Percentiles rank a stretch among this genome's conserved stretches.
Conservation (phyloP, 2,329 filamentous ascomycete species). For the Nannizzia gypsea region DNA sequence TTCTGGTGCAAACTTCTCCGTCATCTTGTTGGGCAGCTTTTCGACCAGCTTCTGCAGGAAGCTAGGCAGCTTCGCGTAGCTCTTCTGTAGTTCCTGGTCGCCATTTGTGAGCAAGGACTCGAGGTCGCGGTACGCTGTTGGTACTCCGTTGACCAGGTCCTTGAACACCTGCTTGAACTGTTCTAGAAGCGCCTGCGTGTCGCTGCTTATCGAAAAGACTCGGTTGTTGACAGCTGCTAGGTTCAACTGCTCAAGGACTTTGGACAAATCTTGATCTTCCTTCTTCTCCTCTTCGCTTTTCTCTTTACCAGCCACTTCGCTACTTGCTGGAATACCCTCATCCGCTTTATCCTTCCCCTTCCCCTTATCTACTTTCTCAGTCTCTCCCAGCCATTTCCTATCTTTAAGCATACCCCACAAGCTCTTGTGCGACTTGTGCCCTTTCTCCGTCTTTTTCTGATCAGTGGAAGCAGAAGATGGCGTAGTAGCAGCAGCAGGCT, state of each 20-base stretch:
- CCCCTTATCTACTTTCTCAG: background rate
- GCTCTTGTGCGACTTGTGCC: background rate
- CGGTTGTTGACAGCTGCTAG: slow-evolving; percentile 74
- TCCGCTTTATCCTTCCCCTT: background rate
- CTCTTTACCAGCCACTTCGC: slow-evolving; percentile 12
- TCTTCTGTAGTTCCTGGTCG: slow-evolving; percentile 52
- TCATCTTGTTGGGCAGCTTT: slow-evolving; percentile 70
- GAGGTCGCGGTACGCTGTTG: slow-evolving; percentile 88
- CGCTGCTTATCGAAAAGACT: slow-evolving; percentile 70
- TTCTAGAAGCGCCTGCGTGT: slow-evolving; percentile 68
- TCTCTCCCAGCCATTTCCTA: background rate
- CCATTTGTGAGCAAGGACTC: slow-evolving; percentile 52
- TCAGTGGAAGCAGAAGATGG: slow-evolving; percentile 5
- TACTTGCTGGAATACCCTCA: background rate
- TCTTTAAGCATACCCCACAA: slow-evolving; percentile 1
- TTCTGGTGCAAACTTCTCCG: slow-evolving; percentile 64
- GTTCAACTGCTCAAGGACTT: slow-evolving; percentile 73
- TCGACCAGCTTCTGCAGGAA: slow-evolving; percentile 80
- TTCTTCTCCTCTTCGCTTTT: slow-evolving; percentile 37
- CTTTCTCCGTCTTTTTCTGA: slow-evolving; percentile 8
- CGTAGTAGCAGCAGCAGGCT: background rate
- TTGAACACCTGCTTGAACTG: slow-evolving; percentile 85
- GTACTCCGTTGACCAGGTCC: slow-evolving; percentile 82
- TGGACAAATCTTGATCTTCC: slow-evolving; percentile 61
- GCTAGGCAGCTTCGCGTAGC: slow-evolving; percentile 56